Evolutionary conservation across 352 stramenopile species (phyloP).

Genomic region (Globisporangium emineosum): DNA sequence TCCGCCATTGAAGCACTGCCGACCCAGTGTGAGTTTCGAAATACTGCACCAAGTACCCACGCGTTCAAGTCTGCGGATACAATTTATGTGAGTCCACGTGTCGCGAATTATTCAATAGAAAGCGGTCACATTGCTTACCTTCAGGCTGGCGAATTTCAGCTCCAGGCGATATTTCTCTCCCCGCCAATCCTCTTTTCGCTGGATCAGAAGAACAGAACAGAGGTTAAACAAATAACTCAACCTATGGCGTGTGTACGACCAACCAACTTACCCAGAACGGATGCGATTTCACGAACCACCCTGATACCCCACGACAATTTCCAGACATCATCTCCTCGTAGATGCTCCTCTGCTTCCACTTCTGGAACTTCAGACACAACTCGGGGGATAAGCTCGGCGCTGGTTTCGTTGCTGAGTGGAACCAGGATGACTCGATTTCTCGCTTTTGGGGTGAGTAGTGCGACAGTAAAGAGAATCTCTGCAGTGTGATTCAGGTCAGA

Average conservation of each 20-base stretch:
- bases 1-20: constrained; percentile 73
- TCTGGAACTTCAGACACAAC: constrained; percentile 53
- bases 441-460: constrained; percentile 56
- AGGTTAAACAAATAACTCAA: background rate
- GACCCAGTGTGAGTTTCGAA: constrained; percentile 86
- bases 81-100: no score
- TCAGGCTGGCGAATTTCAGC: constrained; percentile 21
- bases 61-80: constrained; percentile 41
- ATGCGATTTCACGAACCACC: constrained; percentile 55
- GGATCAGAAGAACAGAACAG: background rate
- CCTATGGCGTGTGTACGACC: background rate
- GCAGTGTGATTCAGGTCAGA: constrained; percentile 35
- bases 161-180: constrained; percentile 42
- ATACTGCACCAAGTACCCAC: constrained; percentile 65
- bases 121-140: constrained; percentile 23
- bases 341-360: constrained; percentile 39
- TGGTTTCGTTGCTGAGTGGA: constrained; percentile 30
- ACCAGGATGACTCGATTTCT: constrained; percentile 47
- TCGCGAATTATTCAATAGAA: constrained; percentile 6
- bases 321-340: constrained; percentile 51
- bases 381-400: constrained; percentile 38
- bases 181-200: constrained; percentile 43
- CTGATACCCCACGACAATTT: constrained; percentile 59
- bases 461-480: constrained; percentile 81
- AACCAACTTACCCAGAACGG: constrained; percentile 33